A percentile compares a stretch with the other conserved stretches of the same genome.
phyloP scores from a whole-genome alignment of 2,329 filamentous ascomycete species.

The Pestalotiopsis sp. region DNA sequence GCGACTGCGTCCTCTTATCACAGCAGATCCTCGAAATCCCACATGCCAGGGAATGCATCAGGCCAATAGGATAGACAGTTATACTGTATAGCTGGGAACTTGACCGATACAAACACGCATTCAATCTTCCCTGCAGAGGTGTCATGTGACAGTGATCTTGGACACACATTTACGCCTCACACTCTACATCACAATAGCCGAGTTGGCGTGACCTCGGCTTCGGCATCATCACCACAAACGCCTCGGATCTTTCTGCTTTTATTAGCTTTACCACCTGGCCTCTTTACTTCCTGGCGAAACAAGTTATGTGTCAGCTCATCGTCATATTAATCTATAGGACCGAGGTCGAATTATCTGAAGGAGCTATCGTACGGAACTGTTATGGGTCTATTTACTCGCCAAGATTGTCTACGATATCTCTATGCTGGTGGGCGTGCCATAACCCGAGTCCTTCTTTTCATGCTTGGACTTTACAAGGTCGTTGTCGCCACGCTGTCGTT shows the following conservation, averaged over 20 bases:
- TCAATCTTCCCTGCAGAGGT: neutral
- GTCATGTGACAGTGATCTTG: neutral
- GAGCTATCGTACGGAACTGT: neutral
- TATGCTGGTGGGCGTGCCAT: constrained; percentile 11
- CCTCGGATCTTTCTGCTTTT: neutral
- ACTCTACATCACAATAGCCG: neutral
- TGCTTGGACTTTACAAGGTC: neutral
- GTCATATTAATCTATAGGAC: too few species aligned
- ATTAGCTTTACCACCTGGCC: too few species aligned
- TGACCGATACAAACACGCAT: neutral
- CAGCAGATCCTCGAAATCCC: neutral
- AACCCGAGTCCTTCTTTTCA: constrained; percentile 12
- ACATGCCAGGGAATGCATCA: neutral
- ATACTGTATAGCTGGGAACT: neutral
- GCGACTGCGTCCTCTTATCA: neutral
- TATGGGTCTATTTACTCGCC: neutral
- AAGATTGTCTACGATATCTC: constrained; percentile 5
- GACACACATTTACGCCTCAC: neutral
- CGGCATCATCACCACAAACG: neutral
- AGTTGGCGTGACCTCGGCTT: neutral
- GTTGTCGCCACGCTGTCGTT: neutral
- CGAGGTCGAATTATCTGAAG: neutral
- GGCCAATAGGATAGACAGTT: neutral
- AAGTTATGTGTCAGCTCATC: too few species aligned
- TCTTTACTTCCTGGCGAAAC: too few species aligned